phyloP scores from a whole-genome alignment of 129 eudicot species.

The Gnaphalium uliginosum region DNA sequence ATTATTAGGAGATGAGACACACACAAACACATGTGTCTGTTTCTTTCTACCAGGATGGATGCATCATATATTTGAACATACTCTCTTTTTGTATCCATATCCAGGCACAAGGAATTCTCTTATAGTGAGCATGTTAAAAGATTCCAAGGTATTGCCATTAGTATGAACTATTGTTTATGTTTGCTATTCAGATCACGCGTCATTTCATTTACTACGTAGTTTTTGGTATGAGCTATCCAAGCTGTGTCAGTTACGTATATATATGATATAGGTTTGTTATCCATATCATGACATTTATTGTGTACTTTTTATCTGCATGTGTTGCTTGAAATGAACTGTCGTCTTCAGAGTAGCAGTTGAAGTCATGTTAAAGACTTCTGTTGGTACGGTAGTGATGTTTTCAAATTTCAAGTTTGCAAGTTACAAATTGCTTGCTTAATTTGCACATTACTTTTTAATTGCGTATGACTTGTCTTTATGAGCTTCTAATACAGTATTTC shows the following conservation, averaged over 20 bases:
- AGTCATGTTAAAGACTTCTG: background rate
- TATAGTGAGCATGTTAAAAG: constrained; percentile 72
- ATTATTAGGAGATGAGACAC: background rate
- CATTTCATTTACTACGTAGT: background rate
- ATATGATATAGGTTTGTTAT: background rate
- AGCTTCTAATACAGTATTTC: constrained; percentile 23
- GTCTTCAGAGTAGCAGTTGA: background rate
- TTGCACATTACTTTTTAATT: too few relatives aligned
- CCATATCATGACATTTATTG: background rate
- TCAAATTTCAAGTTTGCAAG: too few relatives aligned
- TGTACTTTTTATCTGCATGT: background rate
- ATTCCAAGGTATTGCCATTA: constrained; percentile 64
- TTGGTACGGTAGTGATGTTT: too few relatives aligned
- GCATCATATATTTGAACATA: constrained; percentile 12
- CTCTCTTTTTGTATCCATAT: constrained; percentile 21
- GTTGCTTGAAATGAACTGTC: background rate
- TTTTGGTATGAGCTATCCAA: background rate
- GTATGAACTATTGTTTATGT: constrained; percentile 7
- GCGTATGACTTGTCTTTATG: background rate
- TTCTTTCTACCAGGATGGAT: background rate
- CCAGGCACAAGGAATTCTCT: constrained; percentile 78
- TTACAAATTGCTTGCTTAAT: too few relatives aligned
- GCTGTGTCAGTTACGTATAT: background rate
- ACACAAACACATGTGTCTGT: background rate
- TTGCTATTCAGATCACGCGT: background rate